A percentile compares a stretch with the other conserved stretches of the same genome.
phyloP scores from a whole-genome alignment of 331 rosid genomes.

The Quercus tomentella region DNA sequence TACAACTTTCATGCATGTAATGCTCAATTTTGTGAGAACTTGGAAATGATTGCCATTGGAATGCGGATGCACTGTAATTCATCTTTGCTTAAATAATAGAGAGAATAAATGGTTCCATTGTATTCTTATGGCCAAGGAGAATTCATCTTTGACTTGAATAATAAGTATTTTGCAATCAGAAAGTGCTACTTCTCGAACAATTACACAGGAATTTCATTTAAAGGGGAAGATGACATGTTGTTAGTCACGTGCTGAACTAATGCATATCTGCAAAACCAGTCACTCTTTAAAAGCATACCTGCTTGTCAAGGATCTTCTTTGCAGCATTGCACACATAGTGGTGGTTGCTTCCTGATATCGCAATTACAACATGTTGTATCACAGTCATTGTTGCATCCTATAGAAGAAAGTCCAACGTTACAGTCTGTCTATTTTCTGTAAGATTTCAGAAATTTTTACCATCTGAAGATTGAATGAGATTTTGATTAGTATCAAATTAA shows the following conservation, averaged over 20 bases:
- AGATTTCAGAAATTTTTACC: not conserved
- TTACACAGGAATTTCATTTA: not conserved
- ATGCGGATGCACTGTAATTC: not conserved
- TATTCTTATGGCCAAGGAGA: not conserved
- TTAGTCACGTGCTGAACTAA: not conserved
- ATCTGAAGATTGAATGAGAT: not conserved
- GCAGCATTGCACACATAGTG: constrained; percentile 77
- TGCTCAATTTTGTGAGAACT: constrained; percentile 14
- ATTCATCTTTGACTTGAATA: not conserved
- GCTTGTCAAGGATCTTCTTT: constrained; percentile 44
- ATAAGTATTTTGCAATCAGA: not conserved
- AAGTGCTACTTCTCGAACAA: not conserved
- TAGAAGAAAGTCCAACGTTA: constrained; percentile 4
- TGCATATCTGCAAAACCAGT: not conserved
- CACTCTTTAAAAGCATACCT: not conserved
- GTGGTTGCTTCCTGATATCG: constrained; percentile 61
- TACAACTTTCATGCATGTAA: constrained; percentile 11
- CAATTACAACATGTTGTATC: constrained; percentile 79
- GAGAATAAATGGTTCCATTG: not conserved
- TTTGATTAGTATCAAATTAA: not conserved
- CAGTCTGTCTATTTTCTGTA: not conserved
- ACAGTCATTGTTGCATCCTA: constrained; percentile 89
- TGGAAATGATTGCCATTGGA: constrained; percentile 10
- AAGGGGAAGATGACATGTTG: not conserved
- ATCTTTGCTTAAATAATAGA: constrained; percentile 10